Percentiles rank a stretch among this genome's conserved stretches.
Evolutionary conservation across 176 grass and related monocot genomes (phyloP).

Genomic region (Bonia amplexicaulis): DNA sequence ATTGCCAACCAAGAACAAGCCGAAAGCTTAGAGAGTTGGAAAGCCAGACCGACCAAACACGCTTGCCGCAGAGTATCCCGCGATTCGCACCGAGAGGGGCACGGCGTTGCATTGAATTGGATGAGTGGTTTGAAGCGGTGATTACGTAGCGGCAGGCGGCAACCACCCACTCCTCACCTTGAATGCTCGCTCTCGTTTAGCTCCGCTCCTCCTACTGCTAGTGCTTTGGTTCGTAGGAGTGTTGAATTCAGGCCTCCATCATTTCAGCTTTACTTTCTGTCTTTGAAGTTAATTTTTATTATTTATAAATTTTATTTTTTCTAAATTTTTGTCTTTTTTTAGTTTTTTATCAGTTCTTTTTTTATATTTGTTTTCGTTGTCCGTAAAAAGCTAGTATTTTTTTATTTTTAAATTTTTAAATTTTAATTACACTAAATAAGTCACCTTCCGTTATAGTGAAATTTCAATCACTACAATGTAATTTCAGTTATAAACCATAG

Average conservation of each 20-base stretch:
- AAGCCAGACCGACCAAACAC: not conserved
- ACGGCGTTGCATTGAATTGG: slow-evolving; percentile 13
- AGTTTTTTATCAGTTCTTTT: no score
- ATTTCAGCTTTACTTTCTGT: no score
- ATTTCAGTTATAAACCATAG: no score
- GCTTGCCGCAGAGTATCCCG: not conserved
- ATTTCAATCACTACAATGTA: no score
- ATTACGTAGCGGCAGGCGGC: slow-evolving; percentile 10
- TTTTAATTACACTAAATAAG: no score
- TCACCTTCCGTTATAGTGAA: no score
- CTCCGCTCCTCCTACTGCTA: not conserved
- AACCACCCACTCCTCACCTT: slow-evolving; percentile 10
- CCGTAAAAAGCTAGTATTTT: fast-evolving
- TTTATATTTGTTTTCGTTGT: no score
- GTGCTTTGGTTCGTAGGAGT: not conserved
- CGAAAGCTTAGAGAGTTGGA: not conserved
- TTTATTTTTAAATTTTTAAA: no score
- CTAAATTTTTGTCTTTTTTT: no score
- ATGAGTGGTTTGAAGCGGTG: not conserved
- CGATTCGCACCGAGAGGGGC: not conserved
- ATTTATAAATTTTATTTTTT: no score
- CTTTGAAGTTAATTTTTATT: no score
- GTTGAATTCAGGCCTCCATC: no score
- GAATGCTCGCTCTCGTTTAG: slow-evolving; percentile 17
- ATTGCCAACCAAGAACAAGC: not conserved